Base-by-base conservation (phyloP, 208 protist species). In the Trypanosoma caninum region DNA sequence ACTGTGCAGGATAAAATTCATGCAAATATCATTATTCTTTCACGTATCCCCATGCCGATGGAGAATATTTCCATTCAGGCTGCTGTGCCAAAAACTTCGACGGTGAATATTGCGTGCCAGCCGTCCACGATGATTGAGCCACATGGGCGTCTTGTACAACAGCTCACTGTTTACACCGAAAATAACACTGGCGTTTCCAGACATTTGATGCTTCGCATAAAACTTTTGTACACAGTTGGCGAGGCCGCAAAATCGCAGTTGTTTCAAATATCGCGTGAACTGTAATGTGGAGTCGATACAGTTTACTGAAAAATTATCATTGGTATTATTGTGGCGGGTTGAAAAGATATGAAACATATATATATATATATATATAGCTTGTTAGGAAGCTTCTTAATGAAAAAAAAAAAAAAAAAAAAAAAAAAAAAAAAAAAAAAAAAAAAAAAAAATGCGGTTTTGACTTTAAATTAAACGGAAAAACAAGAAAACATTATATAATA, bases 51-150 rank as follows among this genome's bases (percentile, higher is more conserved):
- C 9, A 54, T 16, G 8, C 18, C 54, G 6, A 67, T 95, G 34
- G 68, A 81, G 31, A 59, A 83, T 16, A 25, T 95, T 18, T 72
- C 59, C 7, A 85, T 93, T 50, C 88, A 89, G 63, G 78, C 86
- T 3, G 82, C 86, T 11, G 84, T 85, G 10, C 80, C 84, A 10
- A 76, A 80, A 52, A 77, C 56, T 14, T 88, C 75, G 60, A 69
- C 67, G 0, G 52, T 95, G 16, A 69, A 80, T 40, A 69, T 91
- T 23, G 75, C 65, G 5, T 79, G 79, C 25, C 55, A 89, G 48
- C 48, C 82, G 0, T 62, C 53, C 25, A 82, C 72, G 10, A 41
- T 64, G 22, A 67, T 84, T 28, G 41, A 69, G 0, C 69, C 86
- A 2, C 60, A 65, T 40, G 69, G 74, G 3, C 41, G 55, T 6